Conservation (phyloP, 148 eudicot genomes). For the Nepenthes gracilis region DNA sequence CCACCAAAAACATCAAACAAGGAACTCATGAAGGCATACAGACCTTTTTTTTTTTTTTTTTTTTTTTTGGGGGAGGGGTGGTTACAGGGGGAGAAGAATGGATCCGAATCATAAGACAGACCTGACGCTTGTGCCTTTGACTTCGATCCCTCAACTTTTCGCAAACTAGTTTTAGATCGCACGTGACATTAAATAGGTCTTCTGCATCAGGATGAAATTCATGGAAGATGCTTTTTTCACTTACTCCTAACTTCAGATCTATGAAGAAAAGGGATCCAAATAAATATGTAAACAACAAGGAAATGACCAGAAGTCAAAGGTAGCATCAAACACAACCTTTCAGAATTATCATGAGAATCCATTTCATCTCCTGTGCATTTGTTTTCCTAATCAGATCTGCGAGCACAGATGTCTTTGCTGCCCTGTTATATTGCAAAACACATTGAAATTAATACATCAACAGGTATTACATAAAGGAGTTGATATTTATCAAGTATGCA, state of each 20-base stretch:
- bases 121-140: constrained; percentile 85
- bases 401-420: constrained; percentile 49
- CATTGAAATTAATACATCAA: not conserved
- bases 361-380: constrained; percentile 88
- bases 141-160: constrained; percentile 74
- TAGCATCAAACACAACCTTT: constrained; percentile 30
- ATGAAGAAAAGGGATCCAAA: constrained; percentile 3
- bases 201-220: constrained; percentile 99
- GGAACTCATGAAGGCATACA: too few relatives aligned
- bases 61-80: too few relatives aligned
- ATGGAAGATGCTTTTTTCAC: constrained; percentile 80
- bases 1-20: too few relatives aligned
- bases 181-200: constrained; percentile 93
- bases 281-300: not conserved
- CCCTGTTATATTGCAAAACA: constrained; percentile 21
- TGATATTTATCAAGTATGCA: not conserved
- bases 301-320: not conserved
- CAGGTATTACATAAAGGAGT: not conserved
- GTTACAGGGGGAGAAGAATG: not conserved
- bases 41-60: too few relatives aligned
- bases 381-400: constrained; percentile 73
- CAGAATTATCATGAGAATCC: constrained; percentile 92
- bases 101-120: constrained; percentile 8
- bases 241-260: constrained; percentile 89
- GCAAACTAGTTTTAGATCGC: constrained; percentile 80